Conservation (phyloP, 805 yeast genomes). For the Candida yuanshanica region DNA sequence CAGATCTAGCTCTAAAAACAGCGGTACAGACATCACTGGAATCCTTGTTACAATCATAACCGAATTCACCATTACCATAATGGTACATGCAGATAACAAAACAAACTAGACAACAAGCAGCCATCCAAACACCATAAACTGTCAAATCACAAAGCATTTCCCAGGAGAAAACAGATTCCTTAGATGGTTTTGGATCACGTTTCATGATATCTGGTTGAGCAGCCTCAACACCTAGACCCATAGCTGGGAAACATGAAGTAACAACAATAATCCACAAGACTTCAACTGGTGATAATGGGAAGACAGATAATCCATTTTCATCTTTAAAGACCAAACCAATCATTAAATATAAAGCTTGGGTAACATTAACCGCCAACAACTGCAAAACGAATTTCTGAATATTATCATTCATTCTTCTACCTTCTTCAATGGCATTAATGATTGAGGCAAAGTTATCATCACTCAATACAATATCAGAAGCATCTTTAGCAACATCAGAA, state of each 20-base stretch:
- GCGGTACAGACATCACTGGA: constrained; percentile 43
- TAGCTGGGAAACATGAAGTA: constrained; percentile 78
- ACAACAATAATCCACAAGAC: constrained; percentile 75
- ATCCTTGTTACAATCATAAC: constrained; percentile 53
- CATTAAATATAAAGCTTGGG: constrained; percentile 62
- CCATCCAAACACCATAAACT: constrained; percentile 70
- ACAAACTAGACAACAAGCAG: constrained; percentile 58
- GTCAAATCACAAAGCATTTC: constrained; percentile 66
- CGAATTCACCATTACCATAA: constrained; percentile 59
- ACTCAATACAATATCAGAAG: constrained; percentile 68
- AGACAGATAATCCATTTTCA: constrained; percentile 59
- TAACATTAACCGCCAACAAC: constrained; percentile 65
- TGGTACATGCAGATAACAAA: constrained; percentile 67
- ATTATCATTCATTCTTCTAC: constrained; percentile 72
- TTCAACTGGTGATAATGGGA: constrained; percentile 77
- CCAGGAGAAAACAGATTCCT: constrained; percentile 53
- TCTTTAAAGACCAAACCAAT: constrained; percentile 72
- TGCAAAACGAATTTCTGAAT: constrained; percentile 76
- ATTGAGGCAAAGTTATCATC: constrained; percentile 80
- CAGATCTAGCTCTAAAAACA: constrained; percentile 73
- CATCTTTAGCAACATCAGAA: constrained; percentile 82
- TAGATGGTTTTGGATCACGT: constrained; percentile 55
- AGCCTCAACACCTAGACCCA: constrained; percentile 70
- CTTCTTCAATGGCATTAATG: constrained; percentile 73
- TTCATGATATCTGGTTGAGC: constrained; percentile 61